Evolutionary conservation across 441 rosid species (phyloP).

Genomic region (Adansonia gregorii): DNA sequence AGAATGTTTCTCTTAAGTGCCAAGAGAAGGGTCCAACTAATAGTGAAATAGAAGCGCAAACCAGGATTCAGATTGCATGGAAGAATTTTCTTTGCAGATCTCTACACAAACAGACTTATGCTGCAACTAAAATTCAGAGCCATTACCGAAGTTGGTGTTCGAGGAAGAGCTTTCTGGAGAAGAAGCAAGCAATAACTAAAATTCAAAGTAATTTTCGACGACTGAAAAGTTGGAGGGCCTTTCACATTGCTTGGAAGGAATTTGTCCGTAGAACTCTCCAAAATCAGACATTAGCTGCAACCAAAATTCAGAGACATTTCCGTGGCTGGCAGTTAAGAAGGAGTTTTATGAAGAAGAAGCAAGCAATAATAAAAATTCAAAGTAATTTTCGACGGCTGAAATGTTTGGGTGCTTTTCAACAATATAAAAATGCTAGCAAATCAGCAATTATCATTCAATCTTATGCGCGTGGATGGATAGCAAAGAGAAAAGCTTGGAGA

Average conservation of each 20-base stretch:
- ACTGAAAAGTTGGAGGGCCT: constrained; percentile 40
- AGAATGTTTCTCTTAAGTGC: constrained; percentile 26
- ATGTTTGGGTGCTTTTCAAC: constrained; percentile 39
- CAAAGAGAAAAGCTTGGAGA: constrained; percentile 39
- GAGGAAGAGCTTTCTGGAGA: constrained; percentile 45
- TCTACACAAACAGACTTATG: constrained; percentile 33
- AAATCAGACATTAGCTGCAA: background rate
- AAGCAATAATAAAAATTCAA: constrained; percentile 50
- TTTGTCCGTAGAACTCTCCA: background rate
- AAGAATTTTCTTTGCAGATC: constrained; percentile 24
- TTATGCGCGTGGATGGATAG: constrained; percentile 62
- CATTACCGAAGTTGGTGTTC: constrained; percentile 46
- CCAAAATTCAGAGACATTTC: background rate
- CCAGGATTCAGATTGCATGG: constrained; percentile 53
- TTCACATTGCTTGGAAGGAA: constrained; percentile 52
- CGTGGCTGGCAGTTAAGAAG: constrained; percentile 48
- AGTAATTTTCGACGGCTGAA: constrained; percentile 38
- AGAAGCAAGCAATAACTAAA: constrained; percentile 43
- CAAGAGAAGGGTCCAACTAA: constrained; percentile 23
- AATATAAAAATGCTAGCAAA: constrained; percentile 38
- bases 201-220: constrained; percentile 48
- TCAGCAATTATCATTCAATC: constrained; percentile 69
- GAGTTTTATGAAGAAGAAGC: constrained; percentile 30
- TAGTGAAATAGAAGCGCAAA: constrained; percentile 50
- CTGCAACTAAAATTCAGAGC: constrained; percentile 61